These are phyloP conservation scores for Botrytis fabae DNA, from an alignment of 2,329 filamentous ascomycete genomes.

Conservation along the genomic window DNA sequence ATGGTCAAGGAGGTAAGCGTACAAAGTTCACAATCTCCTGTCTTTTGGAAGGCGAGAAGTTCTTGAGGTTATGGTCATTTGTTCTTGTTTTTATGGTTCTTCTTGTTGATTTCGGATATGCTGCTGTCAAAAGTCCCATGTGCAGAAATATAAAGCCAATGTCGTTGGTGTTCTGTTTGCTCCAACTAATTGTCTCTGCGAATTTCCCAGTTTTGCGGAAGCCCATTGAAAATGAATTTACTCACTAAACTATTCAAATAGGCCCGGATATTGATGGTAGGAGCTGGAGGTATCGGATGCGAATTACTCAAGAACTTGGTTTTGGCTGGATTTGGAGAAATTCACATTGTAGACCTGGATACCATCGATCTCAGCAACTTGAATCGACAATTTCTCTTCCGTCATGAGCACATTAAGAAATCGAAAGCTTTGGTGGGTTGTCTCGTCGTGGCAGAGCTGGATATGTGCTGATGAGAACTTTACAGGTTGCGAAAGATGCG, in stretches of 20 bases:
- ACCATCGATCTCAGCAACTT: slow-evolving; percentile 98
- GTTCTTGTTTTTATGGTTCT: neutral
- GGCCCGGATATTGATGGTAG: slow-evolving; percentile 89
- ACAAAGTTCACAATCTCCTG: neutral
- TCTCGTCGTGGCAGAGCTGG: neutral
- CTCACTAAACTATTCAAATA: slow-evolving; percentile 48
- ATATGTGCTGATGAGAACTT: slow-evolving; percentile 24
- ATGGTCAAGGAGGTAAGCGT: slow-evolving; percentile 65
- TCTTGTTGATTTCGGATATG: neutral
- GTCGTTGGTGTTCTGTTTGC: neutral
- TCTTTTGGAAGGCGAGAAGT: neutral
- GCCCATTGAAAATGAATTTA: slow-evolving; percentile 11
- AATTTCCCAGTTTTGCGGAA: slow-evolving; percentile 4
- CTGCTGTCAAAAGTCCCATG: too few relatives aligned
- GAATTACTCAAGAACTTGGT: slow-evolving; percentile 97
- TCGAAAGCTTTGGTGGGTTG: slow-evolving; percentile 80
- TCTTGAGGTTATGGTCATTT: neutral
- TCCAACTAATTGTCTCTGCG: slow-evolving; percentile 10
- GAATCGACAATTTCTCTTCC: slow-evolving; percentile 95
- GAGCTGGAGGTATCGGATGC: slow-evolving; percentile 95
- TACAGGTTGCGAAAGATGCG: slow-evolving; percentile 85
- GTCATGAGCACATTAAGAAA: slow-evolving; percentile 97
- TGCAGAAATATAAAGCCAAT: neutral
- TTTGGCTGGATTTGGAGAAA: slow-evolving; percentile 85
- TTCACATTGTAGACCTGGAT: slow-evolving; percentile 94